Conservation (phyloP, 1,139 yeast genomes). For the Debaryomyces sp. region DNA sequence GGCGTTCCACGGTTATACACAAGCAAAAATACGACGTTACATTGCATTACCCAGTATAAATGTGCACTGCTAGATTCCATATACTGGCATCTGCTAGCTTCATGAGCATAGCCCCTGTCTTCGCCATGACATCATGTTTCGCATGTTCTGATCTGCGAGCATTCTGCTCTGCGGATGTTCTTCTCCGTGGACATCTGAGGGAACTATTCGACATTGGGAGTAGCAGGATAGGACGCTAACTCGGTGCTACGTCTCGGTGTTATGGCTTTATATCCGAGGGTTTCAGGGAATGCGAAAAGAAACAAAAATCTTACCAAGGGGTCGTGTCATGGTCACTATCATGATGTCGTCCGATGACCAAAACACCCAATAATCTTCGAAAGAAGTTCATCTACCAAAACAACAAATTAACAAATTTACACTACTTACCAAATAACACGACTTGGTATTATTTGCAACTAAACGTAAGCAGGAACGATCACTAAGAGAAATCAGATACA, state of each 20-base stretch:
- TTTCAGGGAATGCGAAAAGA: neutral
- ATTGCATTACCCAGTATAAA: neutral
- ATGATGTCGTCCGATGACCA: slow-evolving; percentile 7
- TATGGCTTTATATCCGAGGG: neutral
- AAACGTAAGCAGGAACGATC: slow-evolving; percentile 1
- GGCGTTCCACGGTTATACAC: neutral
- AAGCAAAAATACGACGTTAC: neutral
- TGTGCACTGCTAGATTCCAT: neutral
- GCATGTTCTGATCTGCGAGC: too few species aligned
- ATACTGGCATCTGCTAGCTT: too few species aligned
- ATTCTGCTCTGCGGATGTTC: too few species aligned
- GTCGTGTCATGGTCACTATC: slow-evolving; percentile 4
- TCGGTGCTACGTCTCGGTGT: neutral
- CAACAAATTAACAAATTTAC: slow-evolving; percentile 20
- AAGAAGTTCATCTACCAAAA: slow-evolving; percentile 17
- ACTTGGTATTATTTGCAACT: slow-evolving; percentile 16
- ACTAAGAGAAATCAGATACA: neutral
- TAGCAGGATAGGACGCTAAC: too few species aligned
- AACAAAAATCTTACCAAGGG: neutral
- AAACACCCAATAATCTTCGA: neutral
- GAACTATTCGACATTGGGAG: too few species aligned
- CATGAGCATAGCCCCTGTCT: neutral
- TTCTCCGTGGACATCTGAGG: too few species aligned
- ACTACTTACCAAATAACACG: slow-evolving; percentile 30
- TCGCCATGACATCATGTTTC: neutral